Base-by-base conservation (phyloP, 176 grass and related monocot genomes). In the Musa troglodytarum region DNA sequence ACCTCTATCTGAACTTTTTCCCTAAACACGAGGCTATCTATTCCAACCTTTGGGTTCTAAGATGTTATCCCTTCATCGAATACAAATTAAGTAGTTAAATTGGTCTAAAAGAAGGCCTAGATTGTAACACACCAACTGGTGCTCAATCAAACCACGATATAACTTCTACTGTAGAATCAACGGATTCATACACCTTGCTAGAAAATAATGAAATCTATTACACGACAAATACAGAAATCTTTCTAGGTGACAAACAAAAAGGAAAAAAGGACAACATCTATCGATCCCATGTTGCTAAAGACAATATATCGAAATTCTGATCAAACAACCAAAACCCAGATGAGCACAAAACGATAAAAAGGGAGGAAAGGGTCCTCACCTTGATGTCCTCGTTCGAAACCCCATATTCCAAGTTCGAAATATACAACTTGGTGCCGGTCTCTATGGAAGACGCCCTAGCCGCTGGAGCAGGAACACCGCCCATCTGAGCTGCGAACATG, bases 371-470 rank as follows among this genome's bases (percentile, higher is more conserved):
- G 11, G 19, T 9, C 15, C 50, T 21, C 71, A 99, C 91, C 91
- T 99, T 95, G 73, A 99, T 73, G 81, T 99, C 96, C 12, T 99
- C 96, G 74, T 80, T 95, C 1, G 91, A 99, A 28, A 99, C 91
- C 28, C 96, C 88, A 51, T 91, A 95, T 1, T 99, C 88, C 72
- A 99, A 83, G 63, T 99, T 99, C 75, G 96, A 92, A 85, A 99
- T 89, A 85, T 77, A 89, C 52, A 99, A 82, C 79, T 92, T 99
- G 68, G 96, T 99, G 14, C 91, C 88, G 0, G 96, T 95, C 91
- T 99, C 96, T 28, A 99, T 87, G 23, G 88, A 81, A 4, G 91
- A 89, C 59, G 88, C 78, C 67, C 91, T 86, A 68, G 74, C 84
- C 80, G 55, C 83, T 72, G 34, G 76, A 57, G 21, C 87, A 68